Evolutionary conservation across 306 rosid species (phyloP), one percentile per base, ranked within the genome.

Genomic region (Castanea sativa): DNA sequence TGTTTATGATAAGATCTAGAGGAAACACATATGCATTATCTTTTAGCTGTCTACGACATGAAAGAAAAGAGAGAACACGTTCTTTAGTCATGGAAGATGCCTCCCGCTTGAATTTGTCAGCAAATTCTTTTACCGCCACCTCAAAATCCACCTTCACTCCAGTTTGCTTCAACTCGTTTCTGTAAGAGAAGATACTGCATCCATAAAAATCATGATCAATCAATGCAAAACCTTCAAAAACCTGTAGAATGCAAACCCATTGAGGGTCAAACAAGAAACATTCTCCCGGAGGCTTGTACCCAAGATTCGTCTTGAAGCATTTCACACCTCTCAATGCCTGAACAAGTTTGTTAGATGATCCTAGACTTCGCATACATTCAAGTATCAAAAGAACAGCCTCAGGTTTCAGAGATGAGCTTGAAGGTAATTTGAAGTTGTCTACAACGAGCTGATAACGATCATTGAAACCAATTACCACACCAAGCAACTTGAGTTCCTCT

Each of bases 201-300:
- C 91, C 92, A 49, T 91, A 90, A 80, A 83, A 89, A 30, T 52
- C 21, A 51, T 65, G 49, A 82, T 89, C 92, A 38, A 93, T 83
- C 78, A 91, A 12, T 3, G 95, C 89, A 32, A 88, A 76, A 59
- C 83, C 86, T 32, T 27, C 5, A 75, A 93, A 87, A 9, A 91
- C 90, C 70, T 86, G 80, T 21, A 91, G 78, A 73, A 93, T 82
- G 83, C 92, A 81, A 35, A 86, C 97, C 95, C 95, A 93, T 19
- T 73, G 76, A 29, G 85, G 76, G 21, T 91, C 85, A n/a, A 9
- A 78, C 77, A 89, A 74, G 87, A 86, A 82, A 82, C 94, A 90
- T 52, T 82, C 86, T 30, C 72, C 29, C 0, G 98, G 89, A 59
- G 19, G 38, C 83, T 85, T 86, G 86, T 76, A 90, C 49, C 97